phyloP scores from a whole-genome alignment of 495 filamentous ascomycete genomes.

The Aspergillus haitiensis region DNA sequence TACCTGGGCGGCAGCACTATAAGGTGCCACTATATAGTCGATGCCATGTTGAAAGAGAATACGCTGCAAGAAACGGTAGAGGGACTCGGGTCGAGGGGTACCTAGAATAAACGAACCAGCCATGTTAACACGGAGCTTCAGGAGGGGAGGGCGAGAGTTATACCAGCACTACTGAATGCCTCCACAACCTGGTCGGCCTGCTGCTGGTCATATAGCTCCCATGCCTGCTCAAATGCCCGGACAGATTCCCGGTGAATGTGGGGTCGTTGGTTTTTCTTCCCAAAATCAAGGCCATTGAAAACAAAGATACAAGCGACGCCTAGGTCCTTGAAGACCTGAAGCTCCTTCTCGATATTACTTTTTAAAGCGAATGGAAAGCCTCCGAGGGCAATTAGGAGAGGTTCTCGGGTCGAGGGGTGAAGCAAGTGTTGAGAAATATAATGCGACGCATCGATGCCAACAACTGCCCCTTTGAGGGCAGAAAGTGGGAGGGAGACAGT shows the following conservation, averaged over 20 bases:
- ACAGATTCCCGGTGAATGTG: constrained; percentile 46
- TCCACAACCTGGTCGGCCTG: constrained; percentile 75
- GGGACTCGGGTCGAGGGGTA: constrained; percentile 55
- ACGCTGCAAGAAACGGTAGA: constrained; percentile 73
- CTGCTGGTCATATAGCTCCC: constrained; percentile 82
- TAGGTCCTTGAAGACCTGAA: constrained; percentile 63
- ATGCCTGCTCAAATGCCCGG: constrained; percentile 62
- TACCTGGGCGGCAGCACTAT: constrained; percentile 87
- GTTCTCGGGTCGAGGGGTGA: constrained; percentile 68
- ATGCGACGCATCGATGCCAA: constrained; percentile 88
- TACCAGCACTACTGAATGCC: constrained; percentile 82
- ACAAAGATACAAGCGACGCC: constrained; percentile 74
- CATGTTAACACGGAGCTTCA: constrained; percentile 19
- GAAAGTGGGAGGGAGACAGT: constrained; percentile 58
- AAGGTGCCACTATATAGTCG: constrained; percentile 84
- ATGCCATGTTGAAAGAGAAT: constrained; percentile 68
- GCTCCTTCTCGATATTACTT: constrained; percentile 68
- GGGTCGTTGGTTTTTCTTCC: constrained; percentile 64
- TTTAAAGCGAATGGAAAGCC: constrained; percentile 80
- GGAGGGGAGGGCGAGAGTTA: constrained; percentile 18
- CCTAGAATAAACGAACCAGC: constrained; percentile 37
- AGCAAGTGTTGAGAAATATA: constrained; percentile 77
- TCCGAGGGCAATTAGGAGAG: constrained; percentile 84
- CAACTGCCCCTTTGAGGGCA: constrained; percentile 64
- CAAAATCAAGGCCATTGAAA: constrained; percentile 81